Conservation (phyloP, 75 land plant genomes). For the Picea sitchensis region DNA sequence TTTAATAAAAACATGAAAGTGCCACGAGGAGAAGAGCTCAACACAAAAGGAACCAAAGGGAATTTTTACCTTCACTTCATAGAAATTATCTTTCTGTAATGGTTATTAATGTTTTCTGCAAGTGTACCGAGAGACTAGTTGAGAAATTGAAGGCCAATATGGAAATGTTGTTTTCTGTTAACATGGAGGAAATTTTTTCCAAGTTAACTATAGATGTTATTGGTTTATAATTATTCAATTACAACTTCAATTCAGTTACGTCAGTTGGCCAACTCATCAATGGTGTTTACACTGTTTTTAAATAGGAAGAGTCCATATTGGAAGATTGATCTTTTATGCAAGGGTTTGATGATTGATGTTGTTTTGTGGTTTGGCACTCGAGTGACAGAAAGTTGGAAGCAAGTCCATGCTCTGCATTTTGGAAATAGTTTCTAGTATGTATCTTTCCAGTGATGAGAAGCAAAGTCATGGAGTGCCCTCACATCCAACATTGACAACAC, state of each 20-base stretch:
- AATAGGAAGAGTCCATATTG: constrained; percentile 98
- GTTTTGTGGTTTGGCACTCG: too few species aligned
- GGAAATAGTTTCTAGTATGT: too few species aligned
- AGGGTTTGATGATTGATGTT: too few species aligned
- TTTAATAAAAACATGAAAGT: too few species aligned
- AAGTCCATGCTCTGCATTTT: too few species aligned
- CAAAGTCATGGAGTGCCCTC: too few species aligned
- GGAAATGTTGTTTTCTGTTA: constrained; percentile 50
- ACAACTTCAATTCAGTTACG: constrained; percentile 85
- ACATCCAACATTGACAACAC: too few species aligned
- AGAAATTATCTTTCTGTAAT: constrained; percentile 80
- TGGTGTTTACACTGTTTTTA: constrained; percentile 97
- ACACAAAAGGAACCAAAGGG: constrained; percentile 39
- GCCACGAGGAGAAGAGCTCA: too few species aligned
- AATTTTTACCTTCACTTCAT: constrained; percentile 95
- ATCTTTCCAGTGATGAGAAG: too few species aligned
- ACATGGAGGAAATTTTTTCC: constrained; percentile 93
- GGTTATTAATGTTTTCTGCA: constrained; percentile 88
- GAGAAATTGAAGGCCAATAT: constrained; percentile 57
- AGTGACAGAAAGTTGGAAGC: too few species aligned
- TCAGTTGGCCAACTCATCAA: constrained; percentile 91
- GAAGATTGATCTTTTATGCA: constrained; percentile 32
- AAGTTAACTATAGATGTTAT: constrained; percentile 95
- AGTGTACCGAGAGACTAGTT: constrained; percentile 77
- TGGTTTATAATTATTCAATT: constrained; percentile 92